phyloP scores from a whole-genome alignment of 169 alveolate species.

The Cystoisospora suis region DNA sequence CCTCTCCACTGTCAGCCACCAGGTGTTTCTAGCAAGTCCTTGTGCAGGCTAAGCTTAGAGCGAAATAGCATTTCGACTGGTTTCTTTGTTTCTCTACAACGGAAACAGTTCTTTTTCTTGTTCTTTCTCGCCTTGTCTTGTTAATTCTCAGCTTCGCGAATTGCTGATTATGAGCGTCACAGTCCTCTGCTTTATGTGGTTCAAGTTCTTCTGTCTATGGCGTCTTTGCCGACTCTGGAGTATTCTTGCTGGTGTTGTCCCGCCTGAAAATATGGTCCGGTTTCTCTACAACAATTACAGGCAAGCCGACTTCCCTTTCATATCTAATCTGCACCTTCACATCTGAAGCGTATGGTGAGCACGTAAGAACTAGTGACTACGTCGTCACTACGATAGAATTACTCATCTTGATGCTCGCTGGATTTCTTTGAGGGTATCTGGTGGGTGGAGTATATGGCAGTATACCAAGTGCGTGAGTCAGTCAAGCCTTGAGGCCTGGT shows the following conservation, averaged over 20 bases:
- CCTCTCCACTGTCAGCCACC: too few relatives aligned
- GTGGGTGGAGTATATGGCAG: too few relatives aligned
- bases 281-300: slow-evolving; percentile 80
- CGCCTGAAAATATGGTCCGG: slow-evolving; percentile 83
- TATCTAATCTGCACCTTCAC: slow-evolving; percentile 69
- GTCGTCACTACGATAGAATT: too few relatives aligned
- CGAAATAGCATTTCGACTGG: too few relatives aligned
- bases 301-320: not conserved
- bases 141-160: not conserved
- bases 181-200: slow-evolving; percentile 75
- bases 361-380: too few relatives aligned
- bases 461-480: too few relatives aligned
- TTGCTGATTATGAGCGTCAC: slow-evolving; percentile 56
- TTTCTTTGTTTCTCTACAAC: too few relatives aligned
- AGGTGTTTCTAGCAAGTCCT: too few relatives aligned
- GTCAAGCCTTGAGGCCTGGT: not conserved
- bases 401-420: too few relatives aligned
- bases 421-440: too few relatives aligned
- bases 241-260: slow-evolving; percentile 74
- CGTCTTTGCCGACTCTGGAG: slow-evolving; percentile 78
- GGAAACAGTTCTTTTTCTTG: slow-evolving; percentile 64
- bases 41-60: too few relatives aligned
- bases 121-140: slow-evolving; percentile 33
- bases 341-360: too few relatives aligned
- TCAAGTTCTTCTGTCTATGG: slow-evolving; percentile 79